phyloP scores from a whole-genome alignment of 225 moss, liverwort and hornwort genomes.

The Sphagnum tenellum region DNA sequence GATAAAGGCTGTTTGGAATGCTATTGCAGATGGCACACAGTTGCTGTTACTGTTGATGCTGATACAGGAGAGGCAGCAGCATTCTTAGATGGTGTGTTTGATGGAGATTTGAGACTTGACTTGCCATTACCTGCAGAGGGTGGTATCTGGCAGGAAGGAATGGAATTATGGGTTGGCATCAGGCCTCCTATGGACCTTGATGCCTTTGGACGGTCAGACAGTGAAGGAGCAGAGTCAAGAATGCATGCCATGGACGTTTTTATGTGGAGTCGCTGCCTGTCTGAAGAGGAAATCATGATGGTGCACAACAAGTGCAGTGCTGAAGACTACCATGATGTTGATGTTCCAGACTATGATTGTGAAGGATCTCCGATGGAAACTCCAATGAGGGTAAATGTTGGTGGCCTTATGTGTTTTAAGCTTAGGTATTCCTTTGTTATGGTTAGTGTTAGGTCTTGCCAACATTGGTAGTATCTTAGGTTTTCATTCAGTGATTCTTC shows the following conservation, averaged over 20 bases:
- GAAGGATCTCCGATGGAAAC: slow-evolving; percentile 91
- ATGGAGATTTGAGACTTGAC: slow-evolving; percentile 75
- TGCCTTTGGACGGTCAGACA: slow-evolving; percentile 97
- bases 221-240: slow-evolving; percentile 96
- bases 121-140: slow-evolving; percentile 69
- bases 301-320: slow-evolving; percentile 84
- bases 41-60: slow-evolving; percentile 84
- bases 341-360: slow-evolving; percentile 85
- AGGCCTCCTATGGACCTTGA: slow-evolving; percentile 98
- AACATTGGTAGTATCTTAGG: too few species aligned
- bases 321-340: slow-evolving; percentile 68
- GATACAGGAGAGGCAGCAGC: slow-evolving; percentile 78
- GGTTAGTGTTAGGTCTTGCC: too few species aligned
- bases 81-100: slow-evolving; percentile 81
- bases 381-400: slow-evolving; percentile 53
- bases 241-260: slow-evolving; percentile 99
- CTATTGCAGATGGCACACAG: slow-evolving; percentile 81
- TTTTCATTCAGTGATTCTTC: too few species aligned
- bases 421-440: too few species aligned
- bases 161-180: slow-evolving; percentile 95
- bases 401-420: too few species aligned
- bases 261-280: slow-evolving; percentile 86
- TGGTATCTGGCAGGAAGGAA: slow-evolving; percentile 87
- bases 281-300: slow-evolving; percentile 83
- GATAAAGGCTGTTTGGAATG: too few species aligned